These are phyloP conservation scores for Populus tremula DNA, from an alignment of 345 rosid genomes.

Conservation along the genomic window DNA sequence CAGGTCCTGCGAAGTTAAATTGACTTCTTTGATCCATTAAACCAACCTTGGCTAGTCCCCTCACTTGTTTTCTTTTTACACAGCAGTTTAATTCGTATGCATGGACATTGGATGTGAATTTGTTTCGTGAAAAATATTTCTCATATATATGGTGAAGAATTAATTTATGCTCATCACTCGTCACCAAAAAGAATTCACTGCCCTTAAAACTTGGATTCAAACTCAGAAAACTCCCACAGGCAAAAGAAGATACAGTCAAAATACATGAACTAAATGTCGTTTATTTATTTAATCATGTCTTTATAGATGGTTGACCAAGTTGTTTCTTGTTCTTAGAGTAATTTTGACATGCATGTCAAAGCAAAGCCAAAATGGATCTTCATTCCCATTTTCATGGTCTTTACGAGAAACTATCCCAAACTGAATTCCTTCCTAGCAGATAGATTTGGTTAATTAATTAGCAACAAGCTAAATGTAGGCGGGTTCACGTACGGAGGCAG, in stretches of 20 bases:
- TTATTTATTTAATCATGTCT: neutral
- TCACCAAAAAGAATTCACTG: neutral
- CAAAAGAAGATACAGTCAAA: neutral
- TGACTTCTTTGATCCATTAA: too few species aligned
- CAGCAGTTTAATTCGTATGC: too few species aligned
- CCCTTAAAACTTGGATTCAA: neutral
- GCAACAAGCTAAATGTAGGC: neutral
- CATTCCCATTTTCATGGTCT: neutral
- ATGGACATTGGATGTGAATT: neutral
- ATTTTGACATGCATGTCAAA: neutral
- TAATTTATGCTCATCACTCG: neutral
- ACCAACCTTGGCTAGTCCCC: too few species aligned
- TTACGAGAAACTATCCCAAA: too few species aligned
- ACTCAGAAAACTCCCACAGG: neutral
- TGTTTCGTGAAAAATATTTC: neutral
- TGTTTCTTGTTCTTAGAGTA: neutral
- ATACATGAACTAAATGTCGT: neutral
- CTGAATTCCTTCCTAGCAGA: neutral
- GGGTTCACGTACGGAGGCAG: neutral
- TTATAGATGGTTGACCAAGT: neutral
- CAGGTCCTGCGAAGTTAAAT: neutral
- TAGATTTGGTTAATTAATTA: neutral
- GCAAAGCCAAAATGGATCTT: neutral
- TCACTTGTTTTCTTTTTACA: too few species aligned
- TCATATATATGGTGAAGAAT: neutral